Base-by-base conservation (phyloP, 139 green algal genomes). In the Auxenochlorella pyrenoidosa region DNA sequence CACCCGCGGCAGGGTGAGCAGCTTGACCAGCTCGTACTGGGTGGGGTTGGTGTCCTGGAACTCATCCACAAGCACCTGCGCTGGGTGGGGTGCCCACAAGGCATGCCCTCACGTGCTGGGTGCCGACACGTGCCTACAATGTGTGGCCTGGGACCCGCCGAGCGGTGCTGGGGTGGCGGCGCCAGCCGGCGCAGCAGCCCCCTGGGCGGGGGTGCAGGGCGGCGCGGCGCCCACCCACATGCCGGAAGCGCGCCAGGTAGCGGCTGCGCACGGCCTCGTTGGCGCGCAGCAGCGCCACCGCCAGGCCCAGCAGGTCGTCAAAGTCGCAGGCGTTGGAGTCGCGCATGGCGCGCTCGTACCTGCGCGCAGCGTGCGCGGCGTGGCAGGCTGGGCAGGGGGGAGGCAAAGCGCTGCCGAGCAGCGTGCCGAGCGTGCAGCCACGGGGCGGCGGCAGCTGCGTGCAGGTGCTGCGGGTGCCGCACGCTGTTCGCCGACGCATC, bases 11-110 rank as follows among this genome's bases (percentile, higher is more conserved):
- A 66, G 18, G 24, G 82, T 66, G 28, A 97, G 90, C 82, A 90
- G 73, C 38, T 75, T 72, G 47, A 96, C 85, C 76, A 97, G 77
- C 77, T 91, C 82, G 88, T 95, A 96, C 89, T 97, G 94, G 2
- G 87, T 63, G 19, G 73, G 24, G 78, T 96, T 95, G 24, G 94
- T 96, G 90, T 96, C 94, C 88, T 95, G 92, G 54, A 94, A 92
- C 81, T 95, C 92, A 60, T 95, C 94, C 79, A 96, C 93, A n/a
- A 93, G 73, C 28, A 94, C 60, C 41, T 94, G 88, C n/a, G n/a
- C n/a, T n/a, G n/a, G n/a, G n/a, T n/a, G n/a, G n/a, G n/a, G n/a
- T n/a, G n/a, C n/a, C n/a, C n/a, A n/a, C n/a, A n/a, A n/a, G n/a
- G n/a, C n/a, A n/a, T n/a, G 47, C 47, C 47, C 47, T 10, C 47